Base-by-base conservation (phyloP, 768 basidiomycete genomes). In the Artomyces pyxidatus region DNA sequence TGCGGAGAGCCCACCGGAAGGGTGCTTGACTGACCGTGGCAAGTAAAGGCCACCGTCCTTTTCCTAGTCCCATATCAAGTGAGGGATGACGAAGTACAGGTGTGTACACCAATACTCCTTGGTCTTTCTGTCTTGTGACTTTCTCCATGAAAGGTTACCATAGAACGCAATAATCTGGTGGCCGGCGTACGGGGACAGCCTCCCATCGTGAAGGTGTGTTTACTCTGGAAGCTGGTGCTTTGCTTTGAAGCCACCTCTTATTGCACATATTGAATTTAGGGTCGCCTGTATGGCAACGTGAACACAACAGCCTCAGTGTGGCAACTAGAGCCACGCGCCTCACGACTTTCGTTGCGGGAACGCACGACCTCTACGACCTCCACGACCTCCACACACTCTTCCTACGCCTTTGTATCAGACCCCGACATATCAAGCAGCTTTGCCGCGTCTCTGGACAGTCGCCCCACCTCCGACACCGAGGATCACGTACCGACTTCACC, bases 351-450 rank as follows among this genome's bases (percentile, higher is more conserved):
- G 0, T 69, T 72, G 14, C 72, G 88, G 58, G 85, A 83, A 50
- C 81, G 86, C 17, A 89, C 88, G 0, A 81, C 79, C 3, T 88
- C 86, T 12, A 80, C 83, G 12, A 69, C 81, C 6, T 88, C 87
- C 8, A 85, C 85, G 1, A 68, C 81, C 0, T 88, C 86, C 3
- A 85, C 85, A 0, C 85, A 79, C 25, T 90, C 88, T 17, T 90
- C 88, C 0, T 90, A 81, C 57, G 87, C 88, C 4, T 74, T 88
- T 48, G 72, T 90, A 8, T 88, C 88, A n/a, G 88, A 90, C 57
- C 80, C 80, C 2, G 88, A 90, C 55, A 83, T 89, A 45, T 87
- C 87, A 4, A 88, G 85, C 65, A 86, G 83, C 61, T 88, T 89
- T 55, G 85, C 85, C 1, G 86, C 85, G 6, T 89, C 87, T 25